phyloP scores from a whole-genome alignment of 352 stramenopile species.

The Globisporangium viniferum region DNA sequence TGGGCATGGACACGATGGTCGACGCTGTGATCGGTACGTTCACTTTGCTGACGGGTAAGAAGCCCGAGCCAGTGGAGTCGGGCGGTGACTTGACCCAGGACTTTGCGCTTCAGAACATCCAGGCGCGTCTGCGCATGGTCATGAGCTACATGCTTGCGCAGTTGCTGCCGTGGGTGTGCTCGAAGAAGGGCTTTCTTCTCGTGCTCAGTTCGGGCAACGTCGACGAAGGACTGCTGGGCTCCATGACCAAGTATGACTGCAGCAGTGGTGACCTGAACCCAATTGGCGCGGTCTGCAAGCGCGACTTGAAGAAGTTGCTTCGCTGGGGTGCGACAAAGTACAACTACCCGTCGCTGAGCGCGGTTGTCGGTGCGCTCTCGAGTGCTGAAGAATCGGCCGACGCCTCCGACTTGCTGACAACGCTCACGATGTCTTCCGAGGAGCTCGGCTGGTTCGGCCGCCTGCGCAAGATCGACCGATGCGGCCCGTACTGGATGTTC shows the following conservation, averaged over 20 bases:
- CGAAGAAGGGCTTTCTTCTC: conserved; percentile 94
- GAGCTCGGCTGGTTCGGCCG: conserved; percentile 96
- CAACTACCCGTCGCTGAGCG: conserved; percentile 87
- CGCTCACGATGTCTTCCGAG: conserved; percentile 99
- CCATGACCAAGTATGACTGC: conserved; percentile 99
- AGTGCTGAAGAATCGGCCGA: conserved; percentile 93
- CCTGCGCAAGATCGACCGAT: conserved; percentile 95
- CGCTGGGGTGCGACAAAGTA: conserved; percentile 89
- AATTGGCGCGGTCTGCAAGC: conserved; percentile 95
- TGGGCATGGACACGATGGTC: conserved; percentile 97
- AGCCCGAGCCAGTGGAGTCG: conserved; percentile 83
- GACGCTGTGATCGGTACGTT: conserved; percentile 83
- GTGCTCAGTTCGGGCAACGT: conserved; percentile 98
- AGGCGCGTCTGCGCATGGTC: conserved; percentile 97
- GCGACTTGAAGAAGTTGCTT: conserved; percentile 97
- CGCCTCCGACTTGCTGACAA: conserved; percentile 72
- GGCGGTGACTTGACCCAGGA: conserved; percentile 94
- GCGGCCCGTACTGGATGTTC: conserved; percentile 94
- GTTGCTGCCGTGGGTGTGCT: conserved; percentile 97
- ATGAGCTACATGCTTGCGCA: conserved; percentile 97
- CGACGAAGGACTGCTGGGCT: conserved; percentile 96
- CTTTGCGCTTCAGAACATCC: conserved; percentile 98
- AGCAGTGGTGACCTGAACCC: conserved; percentile 98
- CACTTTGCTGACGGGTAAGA: conserved; percentile 81
- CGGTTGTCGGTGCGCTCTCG: conserved; percentile 93